Conservation (phyloP, 768 basidiomycete species). For the Zangia roseola region DNA sequence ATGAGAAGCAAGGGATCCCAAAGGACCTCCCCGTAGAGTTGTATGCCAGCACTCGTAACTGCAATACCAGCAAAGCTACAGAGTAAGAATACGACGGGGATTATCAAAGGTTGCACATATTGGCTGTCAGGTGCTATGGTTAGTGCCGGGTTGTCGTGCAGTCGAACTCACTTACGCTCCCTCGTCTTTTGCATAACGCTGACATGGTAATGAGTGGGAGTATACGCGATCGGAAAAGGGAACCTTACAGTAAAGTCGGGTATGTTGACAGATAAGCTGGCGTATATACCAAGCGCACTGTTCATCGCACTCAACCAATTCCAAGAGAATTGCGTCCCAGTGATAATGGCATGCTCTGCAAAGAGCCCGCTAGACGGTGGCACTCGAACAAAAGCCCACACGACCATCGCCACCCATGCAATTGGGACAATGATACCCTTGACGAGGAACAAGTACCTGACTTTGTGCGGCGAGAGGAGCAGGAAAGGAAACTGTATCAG, state of each 20-base stretch:
- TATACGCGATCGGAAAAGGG: background rate
- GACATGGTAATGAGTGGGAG: conserved; percentile 3
- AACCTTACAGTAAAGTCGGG: conserved; percentile 71
- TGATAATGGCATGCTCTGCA: conserved; percentile 40
- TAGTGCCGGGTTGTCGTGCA: background rate
- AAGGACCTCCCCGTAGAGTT: conserved; percentile 43
- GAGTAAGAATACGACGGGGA: conserved; percentile 75
- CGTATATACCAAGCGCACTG: conserved; percentile 71
- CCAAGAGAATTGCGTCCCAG: conserved; percentile 63
- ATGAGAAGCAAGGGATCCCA: conserved; percentile 75
- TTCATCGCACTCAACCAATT: conserved; percentile 79
- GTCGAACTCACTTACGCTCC: conserved; percentile 20
- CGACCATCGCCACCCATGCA: conserved; percentile 67
- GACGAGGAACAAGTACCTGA: conserved; percentile 73
- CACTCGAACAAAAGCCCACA: conserved; percentile 75
- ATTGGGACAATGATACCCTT: conserved; percentile 66
- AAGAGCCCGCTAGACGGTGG: conserved; percentile 63
- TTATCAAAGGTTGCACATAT: conserved; percentile 72
- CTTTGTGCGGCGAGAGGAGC: conserved; percentile 73
- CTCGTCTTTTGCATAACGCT: conserved; percentile 73
- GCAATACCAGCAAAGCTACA: conserved; percentile 79
- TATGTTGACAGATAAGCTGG: conserved; percentile 75
- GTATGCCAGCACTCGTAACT: conserved; percentile 73
- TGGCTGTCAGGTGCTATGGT: conserved; percentile 42
- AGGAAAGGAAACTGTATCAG: conserved; percentile 73